Evolutionary conservation across 2,329 filamentous ascomycete genomes (phyloP), one percentile per base, ranked within the genome.

Genomic region (Calonectria multiphialidica): DNA sequence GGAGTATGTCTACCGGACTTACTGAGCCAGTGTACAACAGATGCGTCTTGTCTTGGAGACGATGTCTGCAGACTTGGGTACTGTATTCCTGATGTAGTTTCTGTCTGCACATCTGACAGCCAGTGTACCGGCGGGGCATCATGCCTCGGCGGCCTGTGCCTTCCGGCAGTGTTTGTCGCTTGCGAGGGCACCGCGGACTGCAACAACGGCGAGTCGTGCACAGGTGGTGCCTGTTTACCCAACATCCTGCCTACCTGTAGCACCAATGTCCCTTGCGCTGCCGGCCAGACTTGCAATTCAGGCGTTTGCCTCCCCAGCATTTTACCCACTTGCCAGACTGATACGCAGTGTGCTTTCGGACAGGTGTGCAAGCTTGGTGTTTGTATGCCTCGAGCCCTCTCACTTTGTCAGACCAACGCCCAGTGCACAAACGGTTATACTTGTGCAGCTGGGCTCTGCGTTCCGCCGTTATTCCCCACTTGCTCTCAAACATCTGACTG

Each of bases 1-100:
- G 63, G 63, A 4, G 28, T 67, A 5, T 71, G 68, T 40, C 37
- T 71, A 2, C 68, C 68, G 15, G 16, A 12, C 8, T 13, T 71
- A 9, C 35, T 71, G 2, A 8, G 44, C 9, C 25, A 45, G 15
- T 71, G 68, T 10, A 62, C 55, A 10, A 55, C 63, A 5, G 68
- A 71, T 12, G 28, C 68, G n/a, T 42, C 64, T 9, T 71, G 68
- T 30, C 28, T 47, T 7, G 63, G 55, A 18, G 55, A 63, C 30
- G 53, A 71, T 5, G 63, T 71, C 1, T 71, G 68, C 28, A 18
- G 68, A 9, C 68, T 71, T 18, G 68, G 68, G 9, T 63, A 45
- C 45, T 71, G 68, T 37, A 61, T 71, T 9, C 68, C 68, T 15
- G 63, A 61, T 23, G 25, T 42, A 1, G 10, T 71, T 5, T 61